phyloP scores from a whole-genome alignment of 2,329 filamentous ascomycete genomes.

The Elsinoe necatrix region DNA sequence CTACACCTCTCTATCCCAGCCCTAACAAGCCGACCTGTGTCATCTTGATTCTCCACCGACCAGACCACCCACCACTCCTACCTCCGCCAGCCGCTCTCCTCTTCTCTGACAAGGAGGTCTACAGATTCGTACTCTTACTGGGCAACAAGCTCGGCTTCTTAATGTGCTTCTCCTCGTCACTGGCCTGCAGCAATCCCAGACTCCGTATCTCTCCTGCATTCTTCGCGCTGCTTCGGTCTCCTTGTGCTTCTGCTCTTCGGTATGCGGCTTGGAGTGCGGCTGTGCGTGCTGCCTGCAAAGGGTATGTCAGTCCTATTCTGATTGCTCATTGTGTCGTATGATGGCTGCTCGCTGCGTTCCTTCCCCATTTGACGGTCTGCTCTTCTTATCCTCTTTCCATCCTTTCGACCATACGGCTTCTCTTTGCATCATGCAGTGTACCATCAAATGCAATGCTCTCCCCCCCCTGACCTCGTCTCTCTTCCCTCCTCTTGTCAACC shows the following conservation, averaged over 20 bases:
- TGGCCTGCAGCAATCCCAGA: conserved; percentile 66
- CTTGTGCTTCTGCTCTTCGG: conserved; percentile 66
- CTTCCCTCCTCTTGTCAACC: too few relatives aligned
- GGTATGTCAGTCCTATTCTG: too few relatives aligned
- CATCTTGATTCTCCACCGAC: not conserved
- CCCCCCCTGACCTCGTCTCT: too few relatives aligned
- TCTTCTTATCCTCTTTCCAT: too few relatives aligned
- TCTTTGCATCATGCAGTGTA: too few relatives aligned
- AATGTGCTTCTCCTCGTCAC: conserved; percentile 62
- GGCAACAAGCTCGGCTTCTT: conserved; percentile 38
- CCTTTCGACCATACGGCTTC: too few relatives aligned
- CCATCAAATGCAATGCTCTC: too few relatives aligned
- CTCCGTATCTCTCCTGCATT: conserved; percentile 81
- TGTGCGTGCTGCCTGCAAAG: conserved; percentile 64
- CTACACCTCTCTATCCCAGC: not conserved
- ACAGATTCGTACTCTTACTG: conserved; percentile 5
- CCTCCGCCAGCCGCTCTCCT: too few relatives aligned
- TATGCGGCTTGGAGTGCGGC: conserved; percentile 74
- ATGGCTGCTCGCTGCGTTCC: too few relatives aligned
- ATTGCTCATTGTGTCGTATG: too few relatives aligned
- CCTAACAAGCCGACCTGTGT: not conserved
- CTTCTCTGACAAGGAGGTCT: not conserved
- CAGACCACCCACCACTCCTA: not conserved
- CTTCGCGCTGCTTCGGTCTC: conserved; percentile 70
- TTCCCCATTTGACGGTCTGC: too few relatives aligned